Evolutionary conservation across 305 asterid genomes (phyloP).

Genomic region (Ajuga reptans): DNA sequence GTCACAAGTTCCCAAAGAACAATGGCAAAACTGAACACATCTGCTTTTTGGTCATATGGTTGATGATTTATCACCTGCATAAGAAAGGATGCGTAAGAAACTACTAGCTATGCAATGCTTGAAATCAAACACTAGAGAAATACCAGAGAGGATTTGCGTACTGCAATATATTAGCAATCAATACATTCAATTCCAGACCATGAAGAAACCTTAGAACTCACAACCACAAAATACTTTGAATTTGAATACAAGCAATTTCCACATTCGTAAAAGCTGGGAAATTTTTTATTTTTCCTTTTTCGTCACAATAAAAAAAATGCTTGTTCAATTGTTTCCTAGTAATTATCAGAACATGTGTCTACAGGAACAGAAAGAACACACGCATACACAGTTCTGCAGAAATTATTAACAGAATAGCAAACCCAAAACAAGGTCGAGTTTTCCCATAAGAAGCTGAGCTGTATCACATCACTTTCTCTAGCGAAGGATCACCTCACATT

Average conservation of each 20-base stretch:
- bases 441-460: not conserved
- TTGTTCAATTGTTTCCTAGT: not conserved
- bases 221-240: not conserved
- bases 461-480: not conserved
- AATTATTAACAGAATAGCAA: not conserved
- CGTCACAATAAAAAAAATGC: not conserved
- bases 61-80: constrained; percentile 74
- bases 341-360: not conserved
- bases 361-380: not conserved
- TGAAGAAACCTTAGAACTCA: not conserved
- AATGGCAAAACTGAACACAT: constrained; percentile 81
- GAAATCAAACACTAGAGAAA: not conserved
- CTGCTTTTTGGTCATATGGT: constrained; percentile 90
- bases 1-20: constrained; percentile 95
- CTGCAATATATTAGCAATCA: not conserved
- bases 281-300: not conserved
- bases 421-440: not conserved
- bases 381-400: not conserved
- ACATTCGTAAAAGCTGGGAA: not conserved
- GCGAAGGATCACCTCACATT: not conserved
- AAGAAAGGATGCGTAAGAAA: not conserved
- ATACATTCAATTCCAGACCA: not conserved
- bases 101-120: not conserved
- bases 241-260: not conserved
- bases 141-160: not conserved